Evolutionary conservation across 192 early-diverging fungal species (phyloP).

Genomic region (Coemansia brasiliensis): DNA sequence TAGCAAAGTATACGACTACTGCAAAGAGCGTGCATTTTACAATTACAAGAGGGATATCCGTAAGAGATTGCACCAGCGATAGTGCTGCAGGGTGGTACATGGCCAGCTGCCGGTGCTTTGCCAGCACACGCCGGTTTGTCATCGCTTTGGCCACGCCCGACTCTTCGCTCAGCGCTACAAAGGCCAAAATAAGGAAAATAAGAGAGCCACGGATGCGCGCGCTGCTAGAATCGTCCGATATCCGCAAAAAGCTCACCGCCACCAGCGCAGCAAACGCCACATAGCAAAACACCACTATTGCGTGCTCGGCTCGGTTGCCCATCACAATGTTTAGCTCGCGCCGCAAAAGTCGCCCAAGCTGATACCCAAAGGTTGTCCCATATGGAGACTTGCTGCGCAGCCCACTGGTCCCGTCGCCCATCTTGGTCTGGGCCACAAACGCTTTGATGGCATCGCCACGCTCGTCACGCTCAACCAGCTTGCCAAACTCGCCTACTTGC

Average conservation of each 20-base stretch:
- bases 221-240: conserved; percentile 58
- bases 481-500: conserved; percentile 50
- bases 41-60: conserved; percentile 56
- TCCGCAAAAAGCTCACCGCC: conserved; percentile 67
- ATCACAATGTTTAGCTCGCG: conserved; percentile 67
- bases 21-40: conserved; percentile 57
- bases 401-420: conserved; percentile 53
- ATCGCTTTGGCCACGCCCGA: conserved; percentile 70
- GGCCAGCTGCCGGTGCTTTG: conserved; percentile 76
- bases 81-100: conserved; percentile 47
- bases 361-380: conserved; percentile 65
- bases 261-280: conserved; percentile 69
- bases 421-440: conserved; percentile 60
- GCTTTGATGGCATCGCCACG: conserved; percentile 37
- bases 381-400: conserved; percentile 61
- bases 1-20: conserved; percentile 62
- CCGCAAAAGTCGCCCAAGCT: conserved; percentile 59
- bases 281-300: conserved; percentile 61
- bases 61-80: conserved; percentile 22
- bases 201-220: conserved; percentile 62
- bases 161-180: conserved; percentile 68
- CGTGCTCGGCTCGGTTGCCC: conserved; percentile 55
- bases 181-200: conserved; percentile 61
- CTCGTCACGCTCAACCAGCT: conserved; percentile 15
- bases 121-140: conserved; percentile 67